phyloP scores from a whole-genome alignment of 2,329 filamentous ascomycete species.

The Nothophoma quercina region DNA sequence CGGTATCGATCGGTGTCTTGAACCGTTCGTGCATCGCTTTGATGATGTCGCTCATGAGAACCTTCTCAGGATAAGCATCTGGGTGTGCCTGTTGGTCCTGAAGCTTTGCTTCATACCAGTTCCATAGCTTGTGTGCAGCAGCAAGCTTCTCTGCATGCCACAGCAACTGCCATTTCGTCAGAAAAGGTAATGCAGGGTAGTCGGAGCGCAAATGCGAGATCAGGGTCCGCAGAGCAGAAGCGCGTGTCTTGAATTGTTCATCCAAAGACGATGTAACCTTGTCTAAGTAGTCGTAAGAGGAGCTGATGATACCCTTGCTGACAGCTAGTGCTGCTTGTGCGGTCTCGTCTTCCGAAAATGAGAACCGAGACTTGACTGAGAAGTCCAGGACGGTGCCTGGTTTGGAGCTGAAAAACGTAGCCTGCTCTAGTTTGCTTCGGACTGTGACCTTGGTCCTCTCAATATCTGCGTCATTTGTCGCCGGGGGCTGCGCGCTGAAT shows the following conservation, averaged over 20 bases:
- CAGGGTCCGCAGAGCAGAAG: conserved; percentile 76
- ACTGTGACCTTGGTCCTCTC: conserved; percentile 69
- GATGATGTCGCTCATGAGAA: conserved; percentile 76
- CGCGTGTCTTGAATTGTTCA: conserved; percentile 77
- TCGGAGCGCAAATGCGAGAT: conserved; percentile 74
- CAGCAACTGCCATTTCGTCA: conserved; percentile 80
- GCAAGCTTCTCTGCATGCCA: conserved; percentile 90
- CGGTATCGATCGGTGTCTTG: conserved; percentile 71
- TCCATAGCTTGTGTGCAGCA: conserved; percentile 81
- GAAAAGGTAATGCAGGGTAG: conserved; percentile 69
- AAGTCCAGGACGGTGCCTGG: conserved; percentile 90
- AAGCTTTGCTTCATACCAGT: conserved; percentile 73
- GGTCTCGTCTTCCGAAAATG: conserved; percentile 74
- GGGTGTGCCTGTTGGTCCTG: conserved; percentile 73
- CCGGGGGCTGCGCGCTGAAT: conserved; percentile 62
- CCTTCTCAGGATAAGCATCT: conserved; percentile 67
- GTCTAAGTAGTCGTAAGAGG: conserved; percentile 76
- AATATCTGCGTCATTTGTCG: conserved; percentile 59
- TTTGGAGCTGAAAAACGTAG: conserved; percentile 87
- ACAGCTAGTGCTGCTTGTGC: conserved; percentile 78
- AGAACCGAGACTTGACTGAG: conserved; percentile 69
- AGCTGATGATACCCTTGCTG: conserved; percentile 82
- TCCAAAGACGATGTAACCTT: conserved; percentile 78
- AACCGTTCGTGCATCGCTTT: conserved; percentile 78
- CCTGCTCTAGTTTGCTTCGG: conserved; percentile 91